phyloP scores from a whole-genome alignment of 176 grass and related monocot species.

The Phragmites australis region DNA sequence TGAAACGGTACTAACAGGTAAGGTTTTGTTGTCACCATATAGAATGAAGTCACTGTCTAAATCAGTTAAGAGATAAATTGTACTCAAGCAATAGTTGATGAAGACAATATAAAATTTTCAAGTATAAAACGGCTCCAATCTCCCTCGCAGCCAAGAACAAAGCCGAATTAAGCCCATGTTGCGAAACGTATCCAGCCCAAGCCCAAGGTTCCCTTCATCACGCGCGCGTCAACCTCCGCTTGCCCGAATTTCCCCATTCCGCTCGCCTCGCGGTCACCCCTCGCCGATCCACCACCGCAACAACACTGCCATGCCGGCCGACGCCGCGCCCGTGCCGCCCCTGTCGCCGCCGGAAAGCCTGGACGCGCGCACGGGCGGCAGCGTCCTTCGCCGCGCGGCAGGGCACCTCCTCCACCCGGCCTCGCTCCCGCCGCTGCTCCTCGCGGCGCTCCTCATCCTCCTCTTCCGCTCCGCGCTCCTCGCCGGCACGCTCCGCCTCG shows the following conservation, averaged over 20 bases:
- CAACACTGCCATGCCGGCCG: slow-evolving; percentile 50
- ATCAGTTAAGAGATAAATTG: too few relatives aligned
- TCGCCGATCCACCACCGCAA: slow-evolving; percentile 39
- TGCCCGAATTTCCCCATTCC: slow-evolving; percentile 51
- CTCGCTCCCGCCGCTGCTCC: slow-evolving; percentile 65
- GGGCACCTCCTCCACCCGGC: slow-evolving; percentile 52
- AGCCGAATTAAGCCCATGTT: not conserved
- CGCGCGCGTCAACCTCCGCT: slow-evolving; percentile 34
- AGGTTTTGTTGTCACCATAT: too few relatives aligned
- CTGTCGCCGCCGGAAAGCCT: slow-evolving; percentile 30
- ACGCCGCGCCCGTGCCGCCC: slow-evolving; percentile 38
- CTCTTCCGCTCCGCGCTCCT: slow-evolving; percentile 78
- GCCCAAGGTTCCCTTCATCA: not conserved
- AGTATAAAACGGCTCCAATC: too few relatives aligned
- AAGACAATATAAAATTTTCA: too few relatives aligned
- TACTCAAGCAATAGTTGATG: too few relatives aligned
- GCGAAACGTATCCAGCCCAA: not conserved
- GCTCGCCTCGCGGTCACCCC: too few relatives aligned
- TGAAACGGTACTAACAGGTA: too few relatives aligned
- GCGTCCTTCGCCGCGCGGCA: slow-evolving; percentile 49
- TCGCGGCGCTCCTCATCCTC: slow-evolving; percentile 66
- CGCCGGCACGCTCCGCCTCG: slow-evolving; percentile 61
- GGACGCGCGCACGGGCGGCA: slow-evolving; percentile 48
- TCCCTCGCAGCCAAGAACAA: not conserved
- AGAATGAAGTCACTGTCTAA: too few relatives aligned